Percentiles rank a stretch among this genome's conserved stretches.
Conservation (phyloP, 345 rosid species). For the Syzygium aqueum region DNA sequence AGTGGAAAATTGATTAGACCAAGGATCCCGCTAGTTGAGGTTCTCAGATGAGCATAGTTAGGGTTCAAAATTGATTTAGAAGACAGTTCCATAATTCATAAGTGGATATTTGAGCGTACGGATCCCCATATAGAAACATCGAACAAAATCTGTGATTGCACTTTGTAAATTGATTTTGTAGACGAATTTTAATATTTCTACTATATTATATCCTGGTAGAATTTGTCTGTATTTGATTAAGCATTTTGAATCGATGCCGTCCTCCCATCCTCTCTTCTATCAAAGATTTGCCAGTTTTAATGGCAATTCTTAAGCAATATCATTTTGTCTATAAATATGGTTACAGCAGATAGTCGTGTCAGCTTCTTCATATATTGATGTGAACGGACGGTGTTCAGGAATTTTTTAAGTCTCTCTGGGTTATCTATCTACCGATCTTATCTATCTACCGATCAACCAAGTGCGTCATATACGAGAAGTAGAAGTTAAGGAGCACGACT, state of each 20-base stretch:
- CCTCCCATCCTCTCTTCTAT: not conserved
- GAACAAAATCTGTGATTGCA: not conserved
- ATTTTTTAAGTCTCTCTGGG: not conserved
- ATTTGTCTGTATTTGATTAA: not conserved
- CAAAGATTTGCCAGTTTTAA: not conserved
- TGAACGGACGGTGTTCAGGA: not conserved
- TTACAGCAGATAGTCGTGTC: not conserved
- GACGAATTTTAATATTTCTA: not conserved
- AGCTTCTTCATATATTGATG: not conserved
- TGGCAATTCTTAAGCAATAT: not conserved
- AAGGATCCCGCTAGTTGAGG: not conserved
- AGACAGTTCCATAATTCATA: not conserved
- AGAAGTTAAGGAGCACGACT: not conserved
- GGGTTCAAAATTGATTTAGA: not conserved
- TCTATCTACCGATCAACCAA: not conserved
- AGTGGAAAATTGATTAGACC: not conserved
- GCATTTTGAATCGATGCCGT: not conserved
- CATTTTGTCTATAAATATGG: not conserved
- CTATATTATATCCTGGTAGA: not conserved
- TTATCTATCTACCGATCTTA: not conserved
- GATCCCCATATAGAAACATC: not conserved
- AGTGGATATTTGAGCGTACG: not conserved
- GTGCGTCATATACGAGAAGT: not conserved
- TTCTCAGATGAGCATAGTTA: not conserved
- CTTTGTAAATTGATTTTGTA: not conserved